Evolutionary conservation across 768 basidiomycete genomes (phyloP), one percentile per base, ranked within the genome.

Genomic region (Lactarius sanguifluus): DNA sequence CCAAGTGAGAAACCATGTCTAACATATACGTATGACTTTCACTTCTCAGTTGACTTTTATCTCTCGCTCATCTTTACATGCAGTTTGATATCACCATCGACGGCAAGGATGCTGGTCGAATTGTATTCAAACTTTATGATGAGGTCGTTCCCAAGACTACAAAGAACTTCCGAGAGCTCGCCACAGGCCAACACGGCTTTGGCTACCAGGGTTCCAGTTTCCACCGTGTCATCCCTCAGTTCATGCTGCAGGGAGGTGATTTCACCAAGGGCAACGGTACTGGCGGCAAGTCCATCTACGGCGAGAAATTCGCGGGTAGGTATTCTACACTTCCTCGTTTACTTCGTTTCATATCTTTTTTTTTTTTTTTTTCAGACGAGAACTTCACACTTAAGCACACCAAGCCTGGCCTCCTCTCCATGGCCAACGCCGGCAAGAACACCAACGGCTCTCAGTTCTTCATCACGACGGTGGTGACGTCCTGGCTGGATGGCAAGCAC

Each of bases 191-290:
- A 74, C 72, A 89, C 61, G 91, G 90, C 5, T 92, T 78, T 65
- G 90, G 92, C 56, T 98, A 96, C 79, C 57, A 76, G 59, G 88
- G 86, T 16, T 80, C 80, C 20, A 80, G 80, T 0, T 94, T 95
- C 85, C 93, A 95, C 77, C 89, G 93, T 69, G 79, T 95, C 73
- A 93, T 94, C 74, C 90, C 89, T 70, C 58, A 82, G 50, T 95
- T 94, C 79, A 94, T 94, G 91, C 81, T 93, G 64, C 94, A 96
- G 76, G 94, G 92, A 30, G 94, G 94, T 64, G 93, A 95, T 75
- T 96, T 96, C 76, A 90, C 88, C 69, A 59, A 67, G 8, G 67
- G 70, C 55, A 78, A 81, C 61, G 91, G 91, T 18, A 91, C 89
- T 12, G 92, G 91, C 66, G 92, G 91, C 57, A 90, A 87, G 77